Conservation (phyloP, 805 yeast genomes). For the Starmerella etchellsii region DNA sequence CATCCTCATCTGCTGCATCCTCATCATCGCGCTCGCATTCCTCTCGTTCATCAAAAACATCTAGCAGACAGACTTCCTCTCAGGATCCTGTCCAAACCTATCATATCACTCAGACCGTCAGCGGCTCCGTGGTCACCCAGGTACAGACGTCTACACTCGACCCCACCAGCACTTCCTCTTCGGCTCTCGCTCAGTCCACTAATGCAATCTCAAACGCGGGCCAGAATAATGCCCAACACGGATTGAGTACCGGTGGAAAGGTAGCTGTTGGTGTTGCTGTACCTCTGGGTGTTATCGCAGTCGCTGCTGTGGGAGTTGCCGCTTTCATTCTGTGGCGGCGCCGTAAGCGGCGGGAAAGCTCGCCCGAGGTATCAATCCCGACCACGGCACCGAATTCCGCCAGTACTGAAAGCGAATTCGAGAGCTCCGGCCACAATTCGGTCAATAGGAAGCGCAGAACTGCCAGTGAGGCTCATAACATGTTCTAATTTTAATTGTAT, state of each 20-base stretch:
- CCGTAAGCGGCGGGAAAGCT: background rate
- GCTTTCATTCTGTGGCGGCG: conserved; percentile 6
- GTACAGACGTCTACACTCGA: conserved; percentile 3
- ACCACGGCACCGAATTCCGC: background rate
- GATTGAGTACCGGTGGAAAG: conserved; percentile 14
- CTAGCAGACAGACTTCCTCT: background rate
- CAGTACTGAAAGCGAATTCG: too few relatives aligned
- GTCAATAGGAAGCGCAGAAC: too few relatives aligned
- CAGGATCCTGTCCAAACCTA: background rate
- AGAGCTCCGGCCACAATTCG: too few relatives aligned
- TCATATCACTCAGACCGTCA: conserved; percentile 1
- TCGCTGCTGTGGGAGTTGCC: background rate
- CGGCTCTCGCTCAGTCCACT: background rate
- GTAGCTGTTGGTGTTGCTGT: conserved; percentile 16
- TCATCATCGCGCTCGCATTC: background rate
- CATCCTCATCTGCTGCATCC: background rate
- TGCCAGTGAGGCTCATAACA: conserved; percentile 9
- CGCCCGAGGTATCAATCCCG: background rate
- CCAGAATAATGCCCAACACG: background rate
- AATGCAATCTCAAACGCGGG: background rate
- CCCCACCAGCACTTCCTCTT: background rate
- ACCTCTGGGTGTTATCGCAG: conserved; percentile 14
- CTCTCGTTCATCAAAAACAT: background rate
- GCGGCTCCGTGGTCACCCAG: conserved; percentile 9
- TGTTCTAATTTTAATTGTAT: conserved; percentile 5